Evolutionary conservation across 176 grass and related monocot species (phyloP).

Genomic region (Raddia guianensis): DNA sequence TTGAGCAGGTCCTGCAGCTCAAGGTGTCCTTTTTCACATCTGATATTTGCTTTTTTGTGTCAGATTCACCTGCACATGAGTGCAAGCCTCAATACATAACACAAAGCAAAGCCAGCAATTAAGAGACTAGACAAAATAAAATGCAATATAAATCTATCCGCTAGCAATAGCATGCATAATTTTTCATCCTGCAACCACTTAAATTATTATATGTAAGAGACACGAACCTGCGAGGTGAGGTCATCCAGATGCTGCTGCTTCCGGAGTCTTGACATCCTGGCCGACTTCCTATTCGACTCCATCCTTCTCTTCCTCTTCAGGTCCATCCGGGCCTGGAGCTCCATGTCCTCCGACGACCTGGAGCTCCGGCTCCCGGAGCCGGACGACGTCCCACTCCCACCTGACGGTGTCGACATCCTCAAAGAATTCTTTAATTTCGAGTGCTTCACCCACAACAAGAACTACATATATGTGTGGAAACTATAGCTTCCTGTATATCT

Average conservation of each 20-base stretch:
- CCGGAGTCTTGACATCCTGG: slow-evolving; percentile 56
- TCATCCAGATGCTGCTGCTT: slow-evolving; percentile 63
- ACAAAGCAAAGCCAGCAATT: slow-evolving; percentile 4
- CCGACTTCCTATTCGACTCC: slow-evolving; percentile 76
- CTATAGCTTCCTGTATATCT: slow-evolving; percentile 28
- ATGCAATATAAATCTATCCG: background rate
- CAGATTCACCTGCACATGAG: slow-evolving; percentile 59
- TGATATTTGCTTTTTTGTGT: slow-evolving; percentile 43
- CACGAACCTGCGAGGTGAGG: slow-evolving; percentile 37
- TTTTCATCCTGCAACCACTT: background rate
- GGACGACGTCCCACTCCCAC: slow-evolving; percentile 32
- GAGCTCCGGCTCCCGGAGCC: slow-evolving; percentile 4
- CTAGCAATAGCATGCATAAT: background rate
- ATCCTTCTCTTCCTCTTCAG: slow-evolving; percentile 58
- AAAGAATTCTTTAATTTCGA: background rate
- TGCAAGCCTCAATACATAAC: slow-evolving; percentile 54
- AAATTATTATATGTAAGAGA: no score
- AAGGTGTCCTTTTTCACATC: slow-evolving; percentile 46
- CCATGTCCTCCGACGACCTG: slow-evolving; percentile 28
- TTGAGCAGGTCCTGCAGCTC: slow-evolving; percentile 47
- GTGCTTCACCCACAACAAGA: background rate
- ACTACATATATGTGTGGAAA: background rate
- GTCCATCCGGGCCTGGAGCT: slow-evolving; percentile 60
- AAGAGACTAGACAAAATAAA: background rate
- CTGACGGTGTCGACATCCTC: slow-evolving; percentile 12